Base-by-base conservation (phyloP, 1,139 yeast genomes). In the Kodamaea derodonti region DNA sequence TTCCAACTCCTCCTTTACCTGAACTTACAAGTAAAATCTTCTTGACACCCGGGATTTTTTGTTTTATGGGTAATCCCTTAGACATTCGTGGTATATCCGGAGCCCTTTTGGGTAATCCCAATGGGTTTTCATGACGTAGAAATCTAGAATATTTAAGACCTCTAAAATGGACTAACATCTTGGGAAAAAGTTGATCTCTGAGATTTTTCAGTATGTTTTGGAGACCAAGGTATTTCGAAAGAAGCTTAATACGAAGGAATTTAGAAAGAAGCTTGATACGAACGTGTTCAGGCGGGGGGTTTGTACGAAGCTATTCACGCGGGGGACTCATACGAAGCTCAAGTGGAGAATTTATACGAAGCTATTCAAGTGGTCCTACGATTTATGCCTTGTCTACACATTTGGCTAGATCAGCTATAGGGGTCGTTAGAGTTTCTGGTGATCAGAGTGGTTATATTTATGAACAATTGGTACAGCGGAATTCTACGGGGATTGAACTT, bases 321-420 rank as follows among this genome's bases (percentile, higher is more conserved):
- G n/a, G n/a, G n/a, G n/a, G n/a, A n/a, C n/a, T n/a, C n/a, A n/a
- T n/a, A n/a, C n/a, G n/a, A n/a, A n/a, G n/a, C n/a, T n/a, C n/a
- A n/a, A n/a, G n/a, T n/a, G n/a, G n/a, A n/a, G n/a, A n/a, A n/a
- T n/a, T n/a, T n/a, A n/a, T n/a, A n/a, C 6, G 22, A 18, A 18
- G 9, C 22, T 18, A 18, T 15, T 23, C 23, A 13, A 24, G 22
- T n/a, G n/a, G n/a, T 15, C 80, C 92, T 18, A 92, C 98, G 0
- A 80, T 92, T 4, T 92, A 82, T 64, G 97, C 98, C 0, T 62
- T 90, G 15, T 87, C 97, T 0, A 90, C 97, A 0, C 80, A 84
- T 11, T 75, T 84, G 0, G 80, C 90, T 1, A 71, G 83, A 42
- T 75, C 97, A 0, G 98, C 97, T 2, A 80, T 92, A 20, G 95